Conservation (phyloP, 805 yeast species). For the Yarrowia divulgata region DNA sequence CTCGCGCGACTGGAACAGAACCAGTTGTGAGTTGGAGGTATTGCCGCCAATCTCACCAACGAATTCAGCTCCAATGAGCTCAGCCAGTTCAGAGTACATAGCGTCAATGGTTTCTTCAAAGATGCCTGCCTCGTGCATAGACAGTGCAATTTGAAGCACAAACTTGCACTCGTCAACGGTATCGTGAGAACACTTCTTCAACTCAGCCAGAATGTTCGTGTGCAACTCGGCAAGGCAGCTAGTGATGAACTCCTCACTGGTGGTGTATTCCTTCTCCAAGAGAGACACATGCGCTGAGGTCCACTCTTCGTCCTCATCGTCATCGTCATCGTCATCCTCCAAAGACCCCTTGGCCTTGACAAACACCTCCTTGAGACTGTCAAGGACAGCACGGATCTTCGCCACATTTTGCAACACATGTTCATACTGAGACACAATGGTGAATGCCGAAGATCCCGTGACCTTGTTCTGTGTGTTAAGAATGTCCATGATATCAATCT, state of each 20-base stretch:
- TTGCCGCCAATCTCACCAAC: not conserved
- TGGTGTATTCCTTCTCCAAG: conserved; percentile 22
- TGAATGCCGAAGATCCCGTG: conserved; percentile 9
- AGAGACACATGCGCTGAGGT: conserved; percentile 8
- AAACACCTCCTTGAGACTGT: conserved; percentile 22
- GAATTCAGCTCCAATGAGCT: conserved; percentile 7
- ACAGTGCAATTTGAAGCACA: conserved; percentile 25
- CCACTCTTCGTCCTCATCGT: conserved; percentile 30
- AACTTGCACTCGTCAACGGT: conserved; percentile 28
- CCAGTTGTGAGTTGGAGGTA: conserved; percentile 9
- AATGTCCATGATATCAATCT: conserved; percentile 15
- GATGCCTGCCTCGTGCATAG: conserved; percentile 2
- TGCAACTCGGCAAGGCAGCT: conserved; percentile 16
- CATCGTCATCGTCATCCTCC: conserved; percentile 21
- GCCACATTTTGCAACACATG: conserved; percentile 18
- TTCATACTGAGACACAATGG: conserved; percentile 22
- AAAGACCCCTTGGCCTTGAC: not conserved
- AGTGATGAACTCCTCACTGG: conserved; percentile 17
- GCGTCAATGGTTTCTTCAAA: not conserved
- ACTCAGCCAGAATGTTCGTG: conserved; percentile 3
- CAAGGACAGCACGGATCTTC: not conserved
- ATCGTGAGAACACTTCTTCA: conserved; percentile 1
- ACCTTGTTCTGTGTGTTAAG: conserved; percentile 20
- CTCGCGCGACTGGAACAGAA: conserved; percentile 25
- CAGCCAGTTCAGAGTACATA: conserved; percentile 16